These are phyloP conservation scores for Xerocomus potaroensis DNA, from an alignment of 768 basidiomycete genomes.

Conservation along the genomic window DNA sequence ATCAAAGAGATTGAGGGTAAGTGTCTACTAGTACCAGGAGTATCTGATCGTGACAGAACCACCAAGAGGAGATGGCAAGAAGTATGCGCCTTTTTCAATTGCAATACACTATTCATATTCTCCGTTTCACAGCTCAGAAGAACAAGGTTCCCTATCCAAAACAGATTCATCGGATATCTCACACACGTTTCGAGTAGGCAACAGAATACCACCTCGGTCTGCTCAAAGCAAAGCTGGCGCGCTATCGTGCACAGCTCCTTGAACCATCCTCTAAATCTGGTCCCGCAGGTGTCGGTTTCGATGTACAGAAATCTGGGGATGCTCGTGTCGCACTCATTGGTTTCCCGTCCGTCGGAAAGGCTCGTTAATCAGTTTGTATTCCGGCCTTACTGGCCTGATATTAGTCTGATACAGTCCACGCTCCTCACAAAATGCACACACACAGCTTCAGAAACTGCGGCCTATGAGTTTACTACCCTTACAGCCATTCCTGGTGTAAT, in stretches of 20 bases:
- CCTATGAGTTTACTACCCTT: constrained; percentile 94
- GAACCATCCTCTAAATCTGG: constrained; percentile 87
- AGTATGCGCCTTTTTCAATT: constrained; percentile 54
- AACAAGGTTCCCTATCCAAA: constrained; percentile 65
- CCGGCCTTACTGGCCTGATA: constrained; percentile 5
- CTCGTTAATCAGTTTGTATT: constrained; percentile 14
- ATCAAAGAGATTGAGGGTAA: constrained; percentile 95
- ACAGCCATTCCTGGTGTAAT: constrained; percentile 97
- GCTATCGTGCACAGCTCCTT: constrained; percentile 91
- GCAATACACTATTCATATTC: constrained; percentile 1
- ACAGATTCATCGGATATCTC: constrained; percentile 7
- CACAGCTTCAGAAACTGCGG: constrained; percentile 83
- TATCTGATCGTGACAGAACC: constrained; percentile 8
- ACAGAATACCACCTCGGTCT: constrained; percentile 94
- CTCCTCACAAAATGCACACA: constrained; percentile 88
- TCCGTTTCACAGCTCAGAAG: constrained; percentile 70
- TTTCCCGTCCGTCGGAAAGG: constrained; percentile 94
- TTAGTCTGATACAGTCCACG: constrained; percentile 60
- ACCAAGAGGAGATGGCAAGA: constrained; percentile 92
- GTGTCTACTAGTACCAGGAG: constrained; percentile 20
- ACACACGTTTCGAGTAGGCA: constrained; percentile 47
- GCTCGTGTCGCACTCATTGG: constrained; percentile 90
- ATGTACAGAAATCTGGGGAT: constrained; percentile 85
- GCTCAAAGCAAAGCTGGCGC: constrained; percentile 90
- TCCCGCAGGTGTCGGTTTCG: constrained; percentile 78